Conservation (phyloP, 75 land plant genomes). For the Picea glauca region DNA sequence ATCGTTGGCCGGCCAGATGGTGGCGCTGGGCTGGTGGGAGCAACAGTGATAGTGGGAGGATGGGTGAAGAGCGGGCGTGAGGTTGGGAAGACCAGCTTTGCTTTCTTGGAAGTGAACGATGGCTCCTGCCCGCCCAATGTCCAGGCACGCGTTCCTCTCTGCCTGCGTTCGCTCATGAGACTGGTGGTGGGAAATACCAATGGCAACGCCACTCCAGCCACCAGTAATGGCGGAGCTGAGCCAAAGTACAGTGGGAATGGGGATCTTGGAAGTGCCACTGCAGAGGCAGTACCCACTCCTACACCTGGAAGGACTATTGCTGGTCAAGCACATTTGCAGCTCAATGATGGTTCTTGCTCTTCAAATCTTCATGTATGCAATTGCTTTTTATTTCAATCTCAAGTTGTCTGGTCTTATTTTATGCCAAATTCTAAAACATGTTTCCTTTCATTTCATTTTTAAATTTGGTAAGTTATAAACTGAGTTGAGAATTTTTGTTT, state of each 20-base stretch:
- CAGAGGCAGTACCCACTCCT: slow-evolving; percentile 12
- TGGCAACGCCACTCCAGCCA: neutral
- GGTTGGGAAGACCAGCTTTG: slow-evolving; percentile 34
- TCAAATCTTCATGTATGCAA: slow-evolving; percentile 61
- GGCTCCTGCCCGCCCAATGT: slow-evolving; percentile 40
- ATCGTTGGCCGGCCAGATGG: slow-evolving; percentile 50
- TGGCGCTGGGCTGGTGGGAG: slow-evolving; percentile 62
- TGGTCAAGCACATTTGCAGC: slow-evolving; percentile 33
- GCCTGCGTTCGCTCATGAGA: slow-evolving; percentile 31
- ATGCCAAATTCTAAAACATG: too few relatives aligned
- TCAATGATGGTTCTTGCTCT: slow-evolving; percentile 87
- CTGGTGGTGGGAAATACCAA: slow-evolving; percentile 13
- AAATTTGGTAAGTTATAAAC: too few relatives aligned
- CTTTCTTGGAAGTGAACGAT: slow-evolving; percentile 13
- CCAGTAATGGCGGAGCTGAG: neutral
- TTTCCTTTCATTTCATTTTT: too few relatives aligned
- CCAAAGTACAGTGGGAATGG: too few relatives aligned
- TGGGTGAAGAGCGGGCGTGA: slow-evolving; percentile 86
- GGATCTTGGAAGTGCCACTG: too few relatives aligned
- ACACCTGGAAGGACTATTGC: slow-evolving; percentile 14
- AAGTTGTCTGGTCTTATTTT: too few relatives aligned
- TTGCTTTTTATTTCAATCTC: neutral
- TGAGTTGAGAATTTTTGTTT: too few relatives aligned
- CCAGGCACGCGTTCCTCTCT: slow-evolving; percentile 32
- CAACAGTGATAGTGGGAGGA: slow-evolving; percentile 65